Conservation (phyloP, 345 rosid genomes). For the Citrus reticulata region DNA sequence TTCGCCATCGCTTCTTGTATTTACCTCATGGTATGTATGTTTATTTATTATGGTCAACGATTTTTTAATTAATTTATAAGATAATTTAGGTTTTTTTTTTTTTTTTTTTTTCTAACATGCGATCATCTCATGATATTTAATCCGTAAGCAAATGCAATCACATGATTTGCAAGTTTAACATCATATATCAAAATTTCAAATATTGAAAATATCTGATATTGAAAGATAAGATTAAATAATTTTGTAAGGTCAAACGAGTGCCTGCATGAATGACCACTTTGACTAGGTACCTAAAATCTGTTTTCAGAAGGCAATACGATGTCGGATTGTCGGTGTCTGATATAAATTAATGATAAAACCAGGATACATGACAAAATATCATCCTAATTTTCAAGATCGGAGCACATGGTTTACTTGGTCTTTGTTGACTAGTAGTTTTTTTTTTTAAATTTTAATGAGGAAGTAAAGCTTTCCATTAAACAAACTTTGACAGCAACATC, state of each 20-base stretch:
- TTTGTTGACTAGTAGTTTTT: neutral
- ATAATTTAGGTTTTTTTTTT: no score
- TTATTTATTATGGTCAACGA: neutral
- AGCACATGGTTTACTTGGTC: neutral
- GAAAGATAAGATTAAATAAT: neutral
- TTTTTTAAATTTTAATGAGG: no score
- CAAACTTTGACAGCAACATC: no score
- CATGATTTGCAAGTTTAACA: neutral
- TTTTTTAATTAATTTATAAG: no score
- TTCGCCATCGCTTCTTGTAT: conserved; percentile 50
- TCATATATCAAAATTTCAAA: neutral
- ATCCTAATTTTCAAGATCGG: neutral
- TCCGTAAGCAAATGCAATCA: neutral
- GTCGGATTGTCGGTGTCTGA: neutral
- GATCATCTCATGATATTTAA: no score
- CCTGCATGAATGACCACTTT: neutral
- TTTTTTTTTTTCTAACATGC: no score
- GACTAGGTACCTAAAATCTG: neutral
- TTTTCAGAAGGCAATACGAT: neutral
- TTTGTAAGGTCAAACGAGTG: neutral
- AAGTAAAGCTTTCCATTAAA: no score
- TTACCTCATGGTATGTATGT: conserved; percentile 48
- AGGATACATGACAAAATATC: neutral
- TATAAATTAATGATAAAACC: neutral
- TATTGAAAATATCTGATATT: neutral